Evolutionary conservation across 768 basidiomycete species (phyloP).

Genomic region (Mycena venus): DNA sequence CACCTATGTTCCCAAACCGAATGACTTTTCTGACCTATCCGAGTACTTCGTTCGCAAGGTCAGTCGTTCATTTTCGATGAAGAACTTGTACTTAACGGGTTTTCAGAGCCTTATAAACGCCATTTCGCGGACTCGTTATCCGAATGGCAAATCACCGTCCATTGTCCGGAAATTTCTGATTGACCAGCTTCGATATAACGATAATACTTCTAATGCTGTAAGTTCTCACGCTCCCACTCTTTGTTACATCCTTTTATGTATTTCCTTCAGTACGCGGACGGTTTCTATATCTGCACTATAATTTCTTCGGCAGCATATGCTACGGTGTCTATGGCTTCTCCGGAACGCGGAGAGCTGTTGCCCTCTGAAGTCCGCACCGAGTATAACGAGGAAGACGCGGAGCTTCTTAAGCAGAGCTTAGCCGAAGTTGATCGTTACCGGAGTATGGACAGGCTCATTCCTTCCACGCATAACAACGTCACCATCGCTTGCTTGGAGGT

Average conservation of each 20-base stretch:
- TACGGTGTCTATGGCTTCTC: slow-evolving; percentile 80
- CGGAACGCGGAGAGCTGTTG: slow-evolving; percentile 84
- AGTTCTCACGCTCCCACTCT: slow-evolving; percentile 43
- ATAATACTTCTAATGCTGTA: slow-evolving; percentile 92
- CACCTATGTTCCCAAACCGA: slow-evolving; percentile 94
- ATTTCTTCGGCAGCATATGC: slow-evolving; percentile 87
- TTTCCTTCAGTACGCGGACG: slow-evolving; percentile 83
- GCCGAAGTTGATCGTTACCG: slow-evolving; percentile 92
- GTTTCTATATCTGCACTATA: slow-evolving; percentile 89
- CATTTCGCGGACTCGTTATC: slow-evolving; percentile 88
- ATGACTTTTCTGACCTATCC: slow-evolving; percentile 91
- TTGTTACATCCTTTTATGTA: neutral
- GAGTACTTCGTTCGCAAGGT: slow-evolving; percentile 98
- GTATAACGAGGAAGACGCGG: slow-evolving; percentile 76
- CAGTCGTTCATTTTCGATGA: slow-evolving; percentile 34
- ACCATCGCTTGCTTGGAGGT: slow-evolving; percentile 94
- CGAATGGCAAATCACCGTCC: slow-evolving; percentile 87
- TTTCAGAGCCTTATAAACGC: slow-evolving; percentile 82
- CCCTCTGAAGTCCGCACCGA: slow-evolving; percentile 76
- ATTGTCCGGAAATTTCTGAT: slow-evolving; percentile 91
- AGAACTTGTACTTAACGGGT: neutral
- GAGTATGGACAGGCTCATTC: slow-evolving; percentile 94
- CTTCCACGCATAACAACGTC: slow-evolving; percentile 94
- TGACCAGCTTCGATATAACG: slow-evolving; percentile 94
- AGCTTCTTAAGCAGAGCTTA: slow-evolving; percentile 79